These are phyloP conservation scores for Prosopis cineraria DNA, from an alignment of 306 rosid genomes.

Conservation along the genomic window DNA sequence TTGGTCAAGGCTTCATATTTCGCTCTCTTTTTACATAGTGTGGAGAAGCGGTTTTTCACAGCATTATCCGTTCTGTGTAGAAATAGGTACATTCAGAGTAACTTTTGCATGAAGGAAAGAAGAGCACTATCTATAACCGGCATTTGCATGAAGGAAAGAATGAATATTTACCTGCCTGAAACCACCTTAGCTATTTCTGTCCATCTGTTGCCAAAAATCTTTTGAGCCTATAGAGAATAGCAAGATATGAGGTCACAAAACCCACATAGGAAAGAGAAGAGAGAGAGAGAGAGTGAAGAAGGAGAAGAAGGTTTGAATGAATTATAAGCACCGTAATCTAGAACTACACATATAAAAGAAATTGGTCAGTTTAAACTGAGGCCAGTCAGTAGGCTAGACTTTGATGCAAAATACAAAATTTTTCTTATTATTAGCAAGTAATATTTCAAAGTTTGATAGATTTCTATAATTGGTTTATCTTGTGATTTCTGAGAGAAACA, in stretches of 20 bases:
- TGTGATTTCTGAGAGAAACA: constrained; percentile 28
- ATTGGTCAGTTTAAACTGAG: constrained; percentile 20
- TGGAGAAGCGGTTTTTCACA: constrained; percentile 94
- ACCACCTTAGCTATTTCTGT: constrained; percentile 99
- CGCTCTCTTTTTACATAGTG: constrained; percentile 97
- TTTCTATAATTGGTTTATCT: constrained; percentile 19
- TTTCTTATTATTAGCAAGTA: constrained; percentile 21
- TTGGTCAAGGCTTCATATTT: constrained; percentile 91
- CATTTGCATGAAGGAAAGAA: constrained; percentile 17
- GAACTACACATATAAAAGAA: constrained; percentile 5
- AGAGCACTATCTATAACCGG: constrained; percentile 1
- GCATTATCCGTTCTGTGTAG: constrained; percentile 96
- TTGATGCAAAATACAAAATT: constrained; percentile 10
- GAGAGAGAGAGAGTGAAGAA: background rate
- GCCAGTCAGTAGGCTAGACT: constrained; percentile 5
- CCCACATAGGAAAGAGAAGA: background rate
- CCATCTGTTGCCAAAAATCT: constrained; percentile 96
- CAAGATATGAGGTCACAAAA: constrained; percentile 19
- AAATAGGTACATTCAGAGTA: constrained; percentile 25
- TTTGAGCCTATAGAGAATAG: constrained; percentile 79
- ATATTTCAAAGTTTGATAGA: constrained; percentile 17
- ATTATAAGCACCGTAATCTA: constrained; percentile 4
- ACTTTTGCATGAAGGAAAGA: too few relatives aligned
- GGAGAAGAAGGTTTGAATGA: background rate
- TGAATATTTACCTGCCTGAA: constrained; percentile 87